A percentile compares a stretch with the other conserved stretches of the same genome.
Evolutionary conservation across 768 basidiomycete species (phyloP).

Genomic region (Dacryopinax primogenitus): DNA sequence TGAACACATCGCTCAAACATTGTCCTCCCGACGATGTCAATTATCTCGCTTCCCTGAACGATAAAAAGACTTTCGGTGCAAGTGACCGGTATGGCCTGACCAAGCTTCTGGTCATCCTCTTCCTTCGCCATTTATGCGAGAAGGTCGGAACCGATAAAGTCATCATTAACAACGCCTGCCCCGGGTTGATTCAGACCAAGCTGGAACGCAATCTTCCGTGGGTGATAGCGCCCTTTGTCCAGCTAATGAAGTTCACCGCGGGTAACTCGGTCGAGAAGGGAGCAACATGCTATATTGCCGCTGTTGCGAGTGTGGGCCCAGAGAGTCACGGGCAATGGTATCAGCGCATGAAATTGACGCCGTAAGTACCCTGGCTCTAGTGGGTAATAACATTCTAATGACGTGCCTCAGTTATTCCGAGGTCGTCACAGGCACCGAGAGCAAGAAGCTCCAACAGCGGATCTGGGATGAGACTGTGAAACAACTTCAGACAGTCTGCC

Average conservation of each 20-base stretch:
- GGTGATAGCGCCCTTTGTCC: background rate
- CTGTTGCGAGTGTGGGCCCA: background rate
- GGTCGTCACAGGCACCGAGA: background rate
- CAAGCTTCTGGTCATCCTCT: background rate
- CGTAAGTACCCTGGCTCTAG: background rate
- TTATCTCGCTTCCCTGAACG: background rate
- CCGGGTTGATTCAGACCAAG: background rate
- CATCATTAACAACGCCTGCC: background rate
- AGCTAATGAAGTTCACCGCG: background rate
- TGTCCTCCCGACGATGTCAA: background rate
- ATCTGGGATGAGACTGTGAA: background rate
- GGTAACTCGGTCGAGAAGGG: background rate
- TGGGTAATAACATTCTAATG: background rate
- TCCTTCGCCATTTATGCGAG: background rate
- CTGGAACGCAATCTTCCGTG: background rate
- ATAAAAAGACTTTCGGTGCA: background rate
- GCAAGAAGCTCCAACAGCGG: background rate
- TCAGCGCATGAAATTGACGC: background rate
- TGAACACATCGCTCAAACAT: background rate
- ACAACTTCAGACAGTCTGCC: background rate
- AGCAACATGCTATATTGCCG: background rate
- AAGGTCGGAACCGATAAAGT: background rate
- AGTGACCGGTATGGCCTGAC: background rate
- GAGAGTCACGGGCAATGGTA: constrained; percentile 3
- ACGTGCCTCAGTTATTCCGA: background rate